Evolutionary conservation across 192 early-diverging fungal genomes (phyloP).

Genomic region (Coemansia sp.): DNA sequence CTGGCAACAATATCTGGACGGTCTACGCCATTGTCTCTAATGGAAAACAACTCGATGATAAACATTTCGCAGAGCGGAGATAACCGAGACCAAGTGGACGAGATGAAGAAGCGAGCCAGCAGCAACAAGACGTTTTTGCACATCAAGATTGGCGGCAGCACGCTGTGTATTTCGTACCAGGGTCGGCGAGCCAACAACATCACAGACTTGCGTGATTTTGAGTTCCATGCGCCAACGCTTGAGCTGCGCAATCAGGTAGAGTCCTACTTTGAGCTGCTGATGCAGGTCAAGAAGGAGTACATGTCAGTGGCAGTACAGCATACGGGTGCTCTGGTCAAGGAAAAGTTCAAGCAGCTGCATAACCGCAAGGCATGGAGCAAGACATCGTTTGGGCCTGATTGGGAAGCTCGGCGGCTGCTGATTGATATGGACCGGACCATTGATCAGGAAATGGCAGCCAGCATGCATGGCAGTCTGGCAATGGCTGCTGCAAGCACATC

Average conservation of each 20-base stretch:
- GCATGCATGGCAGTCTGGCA: conserved; percentile 8
- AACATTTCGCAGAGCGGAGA: conserved; percentile 33
- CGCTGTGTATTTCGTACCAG: conserved; percentile 82
- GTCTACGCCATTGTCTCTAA: conserved; percentile 24
- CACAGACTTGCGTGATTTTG: conserved; percentile 52
- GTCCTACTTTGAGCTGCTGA: conserved; percentile 54
- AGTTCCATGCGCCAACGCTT: conserved; percentile 49
- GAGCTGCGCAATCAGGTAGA: conserved; percentile 55
- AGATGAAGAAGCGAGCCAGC: conserved; percentile 84
- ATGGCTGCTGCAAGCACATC: not conserved
- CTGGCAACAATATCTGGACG: conserved; percentile 31
- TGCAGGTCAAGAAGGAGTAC: conserved; percentile 55
- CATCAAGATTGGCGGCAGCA: conserved; percentile 82
- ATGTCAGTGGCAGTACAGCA: conserved; percentile 52
- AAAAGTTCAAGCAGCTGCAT: conserved; percentile 54
- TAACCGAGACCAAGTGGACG: conserved; percentile 57
- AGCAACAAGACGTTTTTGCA: conserved; percentile 87
- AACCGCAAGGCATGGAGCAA: conserved; percentile 54
- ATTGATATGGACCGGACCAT: conserved; percentile 46
- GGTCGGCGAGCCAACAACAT: conserved; percentile 57
- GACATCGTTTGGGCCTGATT: conserved; percentile 47
- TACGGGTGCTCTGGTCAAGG: conserved; percentile 53
- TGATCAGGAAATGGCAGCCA: conserved; percentile 35
- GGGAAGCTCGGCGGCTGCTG: conserved; percentile 43
- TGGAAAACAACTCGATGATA: conserved; percentile 39